phyloP scores from a whole-genome alignment of 2,329 filamentous ascomycete species.

The Pyrenophora seminiperda region DNA sequence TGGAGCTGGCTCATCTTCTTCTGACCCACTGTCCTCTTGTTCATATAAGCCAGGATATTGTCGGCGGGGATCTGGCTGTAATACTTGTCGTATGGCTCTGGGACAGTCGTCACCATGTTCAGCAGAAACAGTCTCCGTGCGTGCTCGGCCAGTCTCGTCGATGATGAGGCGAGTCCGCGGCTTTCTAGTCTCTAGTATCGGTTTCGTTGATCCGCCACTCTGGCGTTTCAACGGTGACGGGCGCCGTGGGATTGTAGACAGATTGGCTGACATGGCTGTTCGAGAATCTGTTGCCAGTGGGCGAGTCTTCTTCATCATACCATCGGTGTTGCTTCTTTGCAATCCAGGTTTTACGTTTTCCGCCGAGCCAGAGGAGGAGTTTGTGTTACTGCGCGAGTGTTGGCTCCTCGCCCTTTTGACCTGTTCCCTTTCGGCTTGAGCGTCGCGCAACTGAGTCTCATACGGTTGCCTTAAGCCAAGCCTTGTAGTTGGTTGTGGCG shows the following conservation, averaged over 20 bases:
- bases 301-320: constrained; percentile 43
- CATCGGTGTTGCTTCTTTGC: constrained; percentile 55
- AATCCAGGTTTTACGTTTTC: constrained; percentile 42
- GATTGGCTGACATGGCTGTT: constrained; percentile 28
- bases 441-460: constrained; percentile 46
- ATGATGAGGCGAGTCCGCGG: constrained; percentile 54
- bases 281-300: constrained; percentile 39
- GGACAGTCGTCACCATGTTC: constrained; percentile 45
- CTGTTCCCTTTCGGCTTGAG: constrained; percentile 42
- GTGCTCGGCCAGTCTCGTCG: constrained; percentile 54
- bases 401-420: constrained; percentile 40
- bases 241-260: constrained; percentile 48
- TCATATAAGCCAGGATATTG: constrained; percentile 55
- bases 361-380: constrained; percentile 46
- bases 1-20: constrained; percentile 40
- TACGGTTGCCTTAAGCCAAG: constrained; percentile 44
- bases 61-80: constrained; percentile 34
- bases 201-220: constrained; percentile 49
- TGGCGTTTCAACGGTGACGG: constrained; percentile 56
- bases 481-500: constrained; percentile 23
- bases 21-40: constrained; percentile 48
- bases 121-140: constrained; percentile 52
- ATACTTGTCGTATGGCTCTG: constrained; percentile 26
- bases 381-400: constrained; percentile 49
- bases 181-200: constrained; percentile 54